These are phyloP conservation scores for Globisporangium orthogonon DNA, from an alignment of 352 stramenopile species.

Conservation along the genomic window DNA sequence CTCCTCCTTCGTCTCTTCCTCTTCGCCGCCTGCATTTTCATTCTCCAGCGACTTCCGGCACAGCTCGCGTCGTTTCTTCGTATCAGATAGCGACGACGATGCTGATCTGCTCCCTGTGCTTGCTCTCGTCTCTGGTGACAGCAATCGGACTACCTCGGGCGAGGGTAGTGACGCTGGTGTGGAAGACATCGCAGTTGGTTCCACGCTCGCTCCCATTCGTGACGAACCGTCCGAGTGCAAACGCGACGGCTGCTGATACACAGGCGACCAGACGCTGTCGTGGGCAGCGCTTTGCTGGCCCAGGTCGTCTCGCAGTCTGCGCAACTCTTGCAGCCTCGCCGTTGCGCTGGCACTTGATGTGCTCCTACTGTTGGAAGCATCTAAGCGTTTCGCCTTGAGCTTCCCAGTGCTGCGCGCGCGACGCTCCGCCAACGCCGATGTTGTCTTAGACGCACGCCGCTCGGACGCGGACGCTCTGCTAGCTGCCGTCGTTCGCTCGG, in stretches of 20 bases:
- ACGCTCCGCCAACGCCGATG: background rate
- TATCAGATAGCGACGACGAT: slow-evolving; percentile 3
- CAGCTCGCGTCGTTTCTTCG: slow-evolving; percentile 6
- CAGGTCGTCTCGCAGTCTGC: background rate
- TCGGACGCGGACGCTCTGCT: background rate
- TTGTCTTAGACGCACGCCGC: background rate
- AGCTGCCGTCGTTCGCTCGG: background rate
- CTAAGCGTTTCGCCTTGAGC: background rate
- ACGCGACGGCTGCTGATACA: too few relatives aligned
- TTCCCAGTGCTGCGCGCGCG: background rate
- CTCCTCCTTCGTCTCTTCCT: background rate
- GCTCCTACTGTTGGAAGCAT: background rate
- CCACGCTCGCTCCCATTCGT: background rate
- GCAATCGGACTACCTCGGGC: background rate
- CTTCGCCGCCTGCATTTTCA: background rate
- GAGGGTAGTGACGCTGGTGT: background rate
- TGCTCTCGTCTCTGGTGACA: background rate
- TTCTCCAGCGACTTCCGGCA: slow-evolving; percentile 8
- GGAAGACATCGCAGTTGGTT: background rate
- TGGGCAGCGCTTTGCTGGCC: background rate
- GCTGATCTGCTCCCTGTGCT: background rate
- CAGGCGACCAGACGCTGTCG: background rate
- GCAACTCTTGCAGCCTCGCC: background rate
- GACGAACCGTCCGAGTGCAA: background rate
- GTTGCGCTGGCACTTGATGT: background rate